These are phyloP conservation scores for Setaria viridis DNA, from an alignment of 202 grass and related monocot genomes.

Conservation along the genomic window DNA sequence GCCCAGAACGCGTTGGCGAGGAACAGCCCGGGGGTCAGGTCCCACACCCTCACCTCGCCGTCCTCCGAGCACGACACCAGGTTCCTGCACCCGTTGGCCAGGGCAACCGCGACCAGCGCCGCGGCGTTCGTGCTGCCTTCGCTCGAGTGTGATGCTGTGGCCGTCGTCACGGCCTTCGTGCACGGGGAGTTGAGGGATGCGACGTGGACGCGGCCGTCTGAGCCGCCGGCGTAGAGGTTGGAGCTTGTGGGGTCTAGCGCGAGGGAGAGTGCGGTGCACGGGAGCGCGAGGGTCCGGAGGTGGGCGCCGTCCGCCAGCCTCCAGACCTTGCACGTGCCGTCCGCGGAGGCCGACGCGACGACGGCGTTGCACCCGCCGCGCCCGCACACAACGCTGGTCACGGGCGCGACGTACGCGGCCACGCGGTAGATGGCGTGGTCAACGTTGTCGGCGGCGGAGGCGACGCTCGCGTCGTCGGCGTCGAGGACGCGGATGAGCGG, in stretches of 20 bases:
- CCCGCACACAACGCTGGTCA: constrained; percentile 10
- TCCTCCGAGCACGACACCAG: constrained; percentile 41
- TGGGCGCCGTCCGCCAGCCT: constrained; percentile 3
- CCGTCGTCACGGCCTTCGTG: background rate
- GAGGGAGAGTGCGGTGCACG: constrained; percentile 23
- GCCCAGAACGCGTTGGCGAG: constrained; percentile 10
- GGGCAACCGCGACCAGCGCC: background rate
- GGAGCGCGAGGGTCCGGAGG: constrained; percentile 28
- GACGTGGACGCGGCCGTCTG: constrained; percentile 30
- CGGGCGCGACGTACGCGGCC: constrained; percentile 1
- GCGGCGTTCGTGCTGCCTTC: background rate
- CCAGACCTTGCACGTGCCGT: constrained; percentile 50
- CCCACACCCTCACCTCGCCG: constrained; percentile 34
- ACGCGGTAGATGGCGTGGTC: constrained; percentile 18
- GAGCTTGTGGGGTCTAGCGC: background rate
- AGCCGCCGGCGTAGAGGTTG: constrained; percentile 32
- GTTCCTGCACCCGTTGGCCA: constrained; percentile 14
- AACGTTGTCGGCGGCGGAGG: background rate
- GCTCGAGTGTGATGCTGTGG: background rate
- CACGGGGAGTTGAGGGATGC: background rate
- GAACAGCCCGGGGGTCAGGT: background rate
- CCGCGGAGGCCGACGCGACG: constrained; percentile 25
- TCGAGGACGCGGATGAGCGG: constrained; percentile 30
- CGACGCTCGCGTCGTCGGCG: background rate
- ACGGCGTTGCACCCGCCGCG: constrained; percentile 33